Evolutionary conservation across 2,329 filamentous ascomycete species (phyloP), one percentile per base, ranked within the genome.

Genomic region (Fusarium pilosicola): DNA sequence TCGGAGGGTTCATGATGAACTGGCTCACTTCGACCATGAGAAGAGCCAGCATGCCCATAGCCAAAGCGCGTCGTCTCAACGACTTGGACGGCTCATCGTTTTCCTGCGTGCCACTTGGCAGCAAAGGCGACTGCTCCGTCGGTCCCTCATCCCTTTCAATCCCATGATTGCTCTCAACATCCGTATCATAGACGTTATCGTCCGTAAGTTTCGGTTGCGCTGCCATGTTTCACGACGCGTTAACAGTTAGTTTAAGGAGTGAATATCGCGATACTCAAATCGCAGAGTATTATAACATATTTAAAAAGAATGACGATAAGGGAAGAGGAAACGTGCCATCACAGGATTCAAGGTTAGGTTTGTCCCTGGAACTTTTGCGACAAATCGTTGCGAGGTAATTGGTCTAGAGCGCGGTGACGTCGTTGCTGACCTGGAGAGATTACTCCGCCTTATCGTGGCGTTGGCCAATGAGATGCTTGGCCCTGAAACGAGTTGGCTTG

Each of bases 11-110:
- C 70, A 78, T 81, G 62, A 80, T 77, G 63, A 75, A 80, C 17
- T 83, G 75, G 67, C 83, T 84, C 18, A 86, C 79, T 55, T 85
- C 84, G 58, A 86, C 70, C 46, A 87, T 71, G 57, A 87, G 80
- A 45, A 88, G 71, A 30, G 83, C 80, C 5, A 85, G 22, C 48
- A 83, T 70, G 63, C 80, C 80, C 74, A 83, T 79, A 20, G 73
- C 59, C 46, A 82, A 52, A 34, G 83, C 81, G 36, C 77, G 75
- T 48, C 76, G 70, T 32, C 75, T 77, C 49, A 83, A 77, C 4
- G 73, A 68, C 42, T 71, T 77, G 38, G 77, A 68, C 5, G 81
- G 78, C 3, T 57, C 63, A 24, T 75, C 62, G 7, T 76, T 65
- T 13, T 51, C 68, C 12, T 57, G 32, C 6, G 70, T 45, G 49